Conservation (phyloP, 192 early-diverging fungal species). For the Mortierella claussenii region DNA sequence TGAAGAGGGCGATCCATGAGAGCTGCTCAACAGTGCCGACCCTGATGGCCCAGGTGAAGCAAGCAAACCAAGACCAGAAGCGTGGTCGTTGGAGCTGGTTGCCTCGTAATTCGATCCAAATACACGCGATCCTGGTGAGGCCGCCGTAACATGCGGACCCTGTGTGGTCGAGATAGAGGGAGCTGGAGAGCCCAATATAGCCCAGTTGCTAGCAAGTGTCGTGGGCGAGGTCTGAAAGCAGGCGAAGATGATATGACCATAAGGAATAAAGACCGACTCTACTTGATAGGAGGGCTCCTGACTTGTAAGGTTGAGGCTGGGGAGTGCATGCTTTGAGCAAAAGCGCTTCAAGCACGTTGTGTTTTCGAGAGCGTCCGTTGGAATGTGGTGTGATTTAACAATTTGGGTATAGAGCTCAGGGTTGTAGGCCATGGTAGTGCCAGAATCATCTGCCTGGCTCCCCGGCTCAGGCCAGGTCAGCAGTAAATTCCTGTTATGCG, state of each 20-base stretch:
- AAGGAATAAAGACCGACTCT: conserved; percentile 56
- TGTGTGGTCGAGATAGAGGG: conserved; percentile 1
- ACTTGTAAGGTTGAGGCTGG: conserved; percentile 14
- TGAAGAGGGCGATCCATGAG: conserved; percentile 13
- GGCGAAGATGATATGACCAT: conserved; percentile 58
- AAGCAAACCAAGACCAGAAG: conserved; percentile 24
- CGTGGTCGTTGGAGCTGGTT: conserved; percentile 7
- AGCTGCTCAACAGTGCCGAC: conserved; percentile 13
- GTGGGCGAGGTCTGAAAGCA: conserved; percentile 53
- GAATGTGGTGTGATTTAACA: conserved; percentile 52
- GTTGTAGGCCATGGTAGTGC: conserved; percentile 45
- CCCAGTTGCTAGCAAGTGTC: conserved; percentile 14
- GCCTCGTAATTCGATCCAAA: conserved; percentile 19
- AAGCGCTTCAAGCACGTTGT: conserved; percentile 51
- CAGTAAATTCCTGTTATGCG: conserved; percentile 36
- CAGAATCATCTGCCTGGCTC: conserved; percentile 11
- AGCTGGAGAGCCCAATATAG: conserved; percentile 8
- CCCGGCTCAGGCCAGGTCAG: conserved; percentile 56
- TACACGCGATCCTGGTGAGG: conserved; percentile 18
- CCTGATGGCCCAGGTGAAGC: conserved; percentile 16
- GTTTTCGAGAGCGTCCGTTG: conserved; percentile 46
- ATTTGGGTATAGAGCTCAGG: conserved; percentile 55
- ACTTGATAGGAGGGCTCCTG: conserved; percentile 43
- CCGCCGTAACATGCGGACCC: conserved; percentile 8
- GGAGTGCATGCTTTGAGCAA: conserved; percentile 49